Conservation (phyloP, 495 filamentous ascomycete species). For the Neurospora sp. region DNA sequence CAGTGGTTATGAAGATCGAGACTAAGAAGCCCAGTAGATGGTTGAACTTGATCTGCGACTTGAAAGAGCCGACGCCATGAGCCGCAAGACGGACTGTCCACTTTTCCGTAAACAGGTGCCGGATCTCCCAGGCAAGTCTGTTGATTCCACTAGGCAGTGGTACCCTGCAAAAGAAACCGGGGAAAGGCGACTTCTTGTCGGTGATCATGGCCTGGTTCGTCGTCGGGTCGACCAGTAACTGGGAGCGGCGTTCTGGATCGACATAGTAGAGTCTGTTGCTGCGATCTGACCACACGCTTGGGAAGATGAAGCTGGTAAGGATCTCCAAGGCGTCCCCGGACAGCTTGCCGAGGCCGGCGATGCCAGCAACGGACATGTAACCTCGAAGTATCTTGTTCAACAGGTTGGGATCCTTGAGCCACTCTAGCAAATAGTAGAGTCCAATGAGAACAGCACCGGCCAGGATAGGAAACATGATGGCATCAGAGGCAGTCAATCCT, state of each 20-base stretch:
- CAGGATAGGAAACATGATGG: constrained; percentile 75
- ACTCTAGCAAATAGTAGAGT: constrained; percentile 85
- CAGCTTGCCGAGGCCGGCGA: constrained; percentile 62
- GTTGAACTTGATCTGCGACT: constrained; percentile 27
- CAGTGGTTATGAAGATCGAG: constrained; percentile 46
- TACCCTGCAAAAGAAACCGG: constrained; percentile 28
- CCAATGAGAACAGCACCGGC: constrained; percentile 64
- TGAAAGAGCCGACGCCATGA: constrained; percentile 26
- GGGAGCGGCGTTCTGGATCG: constrained; percentile 21
- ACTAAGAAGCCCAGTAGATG: constrained; percentile 48
- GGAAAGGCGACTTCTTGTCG: constrained; percentile 33
- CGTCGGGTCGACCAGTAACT: constrained; percentile 10
- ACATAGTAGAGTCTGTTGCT: constrained; percentile 37
- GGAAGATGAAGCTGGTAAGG: constrained; percentile 61
- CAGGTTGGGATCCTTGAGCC: constrained; percentile 68
- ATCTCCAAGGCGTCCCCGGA: constrained; percentile 58
- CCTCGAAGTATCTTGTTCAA: constrained; percentile 76
- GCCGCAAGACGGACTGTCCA: constrained; percentile 38
- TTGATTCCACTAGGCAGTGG: constrained; percentile 14
- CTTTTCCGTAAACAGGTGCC: constrained; percentile 32
- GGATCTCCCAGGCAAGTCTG: constrained; percentile 32
- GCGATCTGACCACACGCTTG: constrained; percentile 43
- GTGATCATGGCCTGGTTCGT: constrained; percentile 8
- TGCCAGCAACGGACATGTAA: constrained; percentile 74
- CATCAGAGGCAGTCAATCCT: constrained; percentile 69